These are phyloP conservation scores for Hypoxylon sp. DNA, from an alignment of 2,329 filamentous ascomycete species.

Conservation along the genomic window DNA sequence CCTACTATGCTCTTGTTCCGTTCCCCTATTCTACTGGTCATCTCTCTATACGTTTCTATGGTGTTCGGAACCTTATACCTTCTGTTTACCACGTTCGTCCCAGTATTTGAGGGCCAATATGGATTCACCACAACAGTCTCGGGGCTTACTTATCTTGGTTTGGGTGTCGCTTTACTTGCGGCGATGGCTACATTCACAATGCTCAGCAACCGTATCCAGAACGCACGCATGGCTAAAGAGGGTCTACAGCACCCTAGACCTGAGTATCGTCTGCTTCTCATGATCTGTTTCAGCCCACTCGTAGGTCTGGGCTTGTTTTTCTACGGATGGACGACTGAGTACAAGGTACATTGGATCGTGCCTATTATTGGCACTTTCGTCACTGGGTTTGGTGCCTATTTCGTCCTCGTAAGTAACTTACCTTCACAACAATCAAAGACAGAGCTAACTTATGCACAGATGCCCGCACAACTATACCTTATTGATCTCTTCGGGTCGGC, in stretches of 20 bases:
- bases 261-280: conserved; percentile 61
- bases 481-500: conserved; percentile 15
- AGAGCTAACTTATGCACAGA: conserved; percentile 2
- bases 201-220: conserved; percentile 10
- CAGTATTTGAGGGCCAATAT: conserved; percentile 58
- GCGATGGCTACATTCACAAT: not conserved
- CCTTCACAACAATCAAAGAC: not conserved
- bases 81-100: conserved; percentile 60
- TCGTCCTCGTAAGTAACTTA: conserved; percentile 9
- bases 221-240: conserved; percentile 33
- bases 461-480: conserved; percentile 19
- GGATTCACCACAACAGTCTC: conserved; percentile 56
- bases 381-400: conserved; percentile 14
- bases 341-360: conserved; percentile 28
- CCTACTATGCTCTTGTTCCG: conserved; percentile 58
- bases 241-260: conserved; percentile 43
- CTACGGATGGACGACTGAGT: conserved; percentile 26
- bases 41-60: conserved; percentile 52
- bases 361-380: conserved; percentile 18
- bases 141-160: conserved; percentile 59
- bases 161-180: conserved; percentile 56
- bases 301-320: conserved; percentile 58
- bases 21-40: conserved; percentile 55
- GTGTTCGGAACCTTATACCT: conserved; percentile 59
- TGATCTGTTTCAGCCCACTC: conserved; percentile 56